Base-by-base conservation (phyloP, 495 filamentous ascomycete species). In the Hyaloscypha bicolor region DNA sequence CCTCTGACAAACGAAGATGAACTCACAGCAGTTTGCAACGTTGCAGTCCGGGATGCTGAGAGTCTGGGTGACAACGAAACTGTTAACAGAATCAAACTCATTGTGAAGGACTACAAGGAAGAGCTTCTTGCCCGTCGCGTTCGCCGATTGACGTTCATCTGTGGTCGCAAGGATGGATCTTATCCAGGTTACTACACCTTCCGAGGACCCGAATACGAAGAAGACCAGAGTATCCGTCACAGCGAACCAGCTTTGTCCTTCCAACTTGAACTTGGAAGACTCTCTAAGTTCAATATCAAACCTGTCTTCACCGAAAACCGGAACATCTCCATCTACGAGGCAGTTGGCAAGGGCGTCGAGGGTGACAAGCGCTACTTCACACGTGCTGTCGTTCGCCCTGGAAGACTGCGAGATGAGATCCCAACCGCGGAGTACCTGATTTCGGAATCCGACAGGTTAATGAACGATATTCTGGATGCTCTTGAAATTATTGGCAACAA, bases 171-270 rank as follows among this genome's bases (percentile, higher is more conserved):
- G 71, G 90, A 98, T 75, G 96, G 96, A 55, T 91, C 93, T 30
- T 97, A 98, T 76, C 95, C 96, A 35, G 93, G 91, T 22, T 98
- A 99, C 85, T 98, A 90, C 82, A 99, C 95, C 48, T 98, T 98
- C 91, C 89, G 95, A 72, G 94, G 94, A 4, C 94, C 96, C 39
- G 79, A 83, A 60, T 98, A 95, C 78, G 84, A 86, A 60, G 95
- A 99, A 79, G 95, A 98, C 72, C 85, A 90, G 75, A 95, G 90
- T 75, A 98, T 99, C 78, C 94, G 95, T 81, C 96, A 99, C 79
- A 94, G 88, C 67, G 95, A 99, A 80, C 95, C 95, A 52, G 94
- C 95, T 59, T 81, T 97, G 73, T 93, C 95, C 73, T 99, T 98
- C 91, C 95, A 99, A 84, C 89, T 97, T 72, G 95, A 99, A 78